A percentile compares a stretch with the other conserved stretches of the same genome.
These are phyloP conservation scores for Termitomyces sp. DNA, from an alignment of 768 basidiomycete species.

Conservation along the genomic window DNA sequence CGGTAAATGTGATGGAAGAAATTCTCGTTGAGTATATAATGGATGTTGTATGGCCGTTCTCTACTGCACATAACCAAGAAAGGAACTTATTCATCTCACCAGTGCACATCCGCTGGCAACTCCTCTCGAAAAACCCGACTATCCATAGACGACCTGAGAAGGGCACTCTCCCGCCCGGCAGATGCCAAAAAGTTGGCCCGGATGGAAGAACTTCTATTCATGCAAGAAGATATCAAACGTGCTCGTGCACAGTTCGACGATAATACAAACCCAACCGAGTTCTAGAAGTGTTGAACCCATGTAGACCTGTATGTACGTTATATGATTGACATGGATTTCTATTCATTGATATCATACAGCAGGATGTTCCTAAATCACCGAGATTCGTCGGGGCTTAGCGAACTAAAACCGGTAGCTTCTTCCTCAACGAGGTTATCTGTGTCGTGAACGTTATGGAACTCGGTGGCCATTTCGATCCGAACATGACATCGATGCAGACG, in stretches of 20 bases:
- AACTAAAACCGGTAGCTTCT: constrained; percentile 1
- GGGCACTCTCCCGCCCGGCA: constrained; percentile 77
- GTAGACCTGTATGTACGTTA: constrained; percentile 5
- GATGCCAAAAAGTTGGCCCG: constrained; percentile 91
- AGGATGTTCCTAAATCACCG: constrained; percentile 10
- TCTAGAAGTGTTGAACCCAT: constrained; percentile 26
- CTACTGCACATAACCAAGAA: constrained; percentile 8
- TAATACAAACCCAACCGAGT: constrained; percentile 43
- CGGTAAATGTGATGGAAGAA: constrained; percentile 91
- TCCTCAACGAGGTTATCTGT: constrained; percentile 7
- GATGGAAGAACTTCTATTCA: constrained; percentile 89
- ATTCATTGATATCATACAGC: constrained; percentile 5
- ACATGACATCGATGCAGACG: background rate
- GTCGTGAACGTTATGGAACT: background rate
- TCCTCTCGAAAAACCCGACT: constrained; percentile 71
- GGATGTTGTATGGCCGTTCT: constrained; percentile 67
- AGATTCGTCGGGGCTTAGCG: background rate
- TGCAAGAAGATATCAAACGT: constrained; percentile 92
- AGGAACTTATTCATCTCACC: constrained; percentile 13
- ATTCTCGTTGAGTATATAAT: constrained; percentile 88
- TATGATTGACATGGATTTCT: background rate
- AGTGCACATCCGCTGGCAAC: constrained; percentile 77
- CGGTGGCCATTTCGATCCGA: background rate
- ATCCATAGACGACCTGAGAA: constrained; percentile 83
- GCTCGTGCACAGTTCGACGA: constrained; percentile 75